Percentiles rank a stretch among this genome's conserved stretches.
Conservation (phyloP, 345 rosid species). For the Rhizophora apiculata region DNA sequence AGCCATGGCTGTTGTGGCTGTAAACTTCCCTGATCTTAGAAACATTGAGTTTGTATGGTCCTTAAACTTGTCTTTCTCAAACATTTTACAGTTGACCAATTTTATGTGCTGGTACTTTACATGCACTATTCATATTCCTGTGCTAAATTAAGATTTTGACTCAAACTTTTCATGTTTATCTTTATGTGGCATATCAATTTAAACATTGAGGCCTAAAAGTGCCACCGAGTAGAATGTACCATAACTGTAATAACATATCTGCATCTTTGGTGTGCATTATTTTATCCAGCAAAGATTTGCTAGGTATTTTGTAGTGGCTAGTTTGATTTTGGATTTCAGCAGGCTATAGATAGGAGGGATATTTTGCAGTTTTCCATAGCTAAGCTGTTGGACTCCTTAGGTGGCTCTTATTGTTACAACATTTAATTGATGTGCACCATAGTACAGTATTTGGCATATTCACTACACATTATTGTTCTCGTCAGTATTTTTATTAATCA, state of each 20-base stretch:
- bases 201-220: neutral
- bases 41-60: conserved; percentile 79
- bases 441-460: no score
- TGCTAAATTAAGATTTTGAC: neutral
- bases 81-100: neutral
- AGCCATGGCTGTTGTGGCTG: conserved; percentile 90
- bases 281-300: neutral
- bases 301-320: neutral
- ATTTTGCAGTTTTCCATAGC: neutral
- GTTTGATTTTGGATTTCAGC: neutral
- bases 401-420: no score
- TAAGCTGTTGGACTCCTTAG: no score
- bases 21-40: conserved; percentile 87
- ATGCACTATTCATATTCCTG: neutral
- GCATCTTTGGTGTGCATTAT: neutral
- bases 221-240: neutral
- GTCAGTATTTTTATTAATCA: neutral
- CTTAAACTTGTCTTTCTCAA: conserved; percentile 12
- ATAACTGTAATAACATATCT: neutral
- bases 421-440: no score
- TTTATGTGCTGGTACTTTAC: neutral
- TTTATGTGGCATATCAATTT: no score
- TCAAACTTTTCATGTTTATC: neutral
- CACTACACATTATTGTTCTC: no score
- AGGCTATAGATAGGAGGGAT: neutral